phyloP scores from a whole-genome alignment of 306 rosid species.

The Pachyrhizus erosus region DNA sequence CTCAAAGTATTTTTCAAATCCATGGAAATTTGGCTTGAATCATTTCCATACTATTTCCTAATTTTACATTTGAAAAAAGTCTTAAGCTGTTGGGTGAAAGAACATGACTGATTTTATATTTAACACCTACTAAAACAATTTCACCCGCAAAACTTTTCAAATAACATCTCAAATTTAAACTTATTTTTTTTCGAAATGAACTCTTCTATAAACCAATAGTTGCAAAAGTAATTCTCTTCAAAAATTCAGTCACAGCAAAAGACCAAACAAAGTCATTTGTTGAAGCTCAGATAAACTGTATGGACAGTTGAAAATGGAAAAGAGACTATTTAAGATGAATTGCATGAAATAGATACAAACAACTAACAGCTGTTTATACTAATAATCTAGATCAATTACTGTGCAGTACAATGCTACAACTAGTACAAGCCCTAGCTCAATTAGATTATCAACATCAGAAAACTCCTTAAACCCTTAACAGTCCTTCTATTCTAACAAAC shows the following conservation, averaged over 20 bases:
- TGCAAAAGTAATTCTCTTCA: not conserved
- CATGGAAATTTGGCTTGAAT: constrained; percentile 21
- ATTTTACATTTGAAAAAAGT: constrained; percentile 3
- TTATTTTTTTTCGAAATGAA: not conserved
- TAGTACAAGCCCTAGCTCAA: constrained; percentile 11
- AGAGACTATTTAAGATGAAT: not conserved
- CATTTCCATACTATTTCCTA: not conserved
- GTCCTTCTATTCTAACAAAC: not conserved
- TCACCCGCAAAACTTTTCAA: not conserved
- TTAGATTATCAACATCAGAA: constrained; percentile 8
- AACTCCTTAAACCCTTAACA: not conserved
- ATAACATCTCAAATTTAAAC: constrained; percentile 1
- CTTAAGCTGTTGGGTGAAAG: constrained; percentile 12
- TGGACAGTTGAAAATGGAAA: not conserved
- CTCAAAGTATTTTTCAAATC: not conserved
- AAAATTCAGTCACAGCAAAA: not conserved
- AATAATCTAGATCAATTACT: not conserved
- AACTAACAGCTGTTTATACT: not conserved
- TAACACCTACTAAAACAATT: constrained; percentile 19
- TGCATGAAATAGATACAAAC: constrained; percentile 9
- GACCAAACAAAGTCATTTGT: not conserved
- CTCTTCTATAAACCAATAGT: not conserved
- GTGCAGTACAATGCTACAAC: not conserved
- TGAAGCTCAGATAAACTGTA: not conserved
- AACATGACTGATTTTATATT: constrained; percentile 6